phyloP scores from a whole-genome alignment of 1,139 yeast genomes.

The Lizanozyma gosingica region DNA sequence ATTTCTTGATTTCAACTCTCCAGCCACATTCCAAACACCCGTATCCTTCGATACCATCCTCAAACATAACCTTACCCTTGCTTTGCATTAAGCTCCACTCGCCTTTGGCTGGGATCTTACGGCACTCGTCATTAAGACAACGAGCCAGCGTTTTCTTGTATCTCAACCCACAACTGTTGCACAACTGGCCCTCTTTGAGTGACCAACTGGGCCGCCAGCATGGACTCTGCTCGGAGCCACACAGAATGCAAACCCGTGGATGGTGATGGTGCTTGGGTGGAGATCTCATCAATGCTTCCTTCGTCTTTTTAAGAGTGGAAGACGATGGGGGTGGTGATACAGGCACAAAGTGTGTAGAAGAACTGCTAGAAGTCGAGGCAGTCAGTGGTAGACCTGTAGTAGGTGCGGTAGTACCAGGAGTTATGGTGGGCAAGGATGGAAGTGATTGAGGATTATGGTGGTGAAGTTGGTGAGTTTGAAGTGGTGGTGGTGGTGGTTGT shows the following conservation, averaged over 20 bases:
- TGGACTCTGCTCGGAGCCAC: conserved; percentile 88
- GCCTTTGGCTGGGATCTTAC: conserved; percentile 91
- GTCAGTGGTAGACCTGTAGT: conserved; percentile 2
- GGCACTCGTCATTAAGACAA: conserved; percentile 67
- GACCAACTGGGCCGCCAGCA: conserved; percentile 99
- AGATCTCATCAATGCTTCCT: conserved; percentile 21
- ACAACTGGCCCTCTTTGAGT: conserved; percentile 76
- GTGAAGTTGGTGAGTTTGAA: conserved; percentile 3
- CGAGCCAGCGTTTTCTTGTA: conserved; percentile 91
- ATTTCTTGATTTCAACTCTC: conserved; percentile 31
- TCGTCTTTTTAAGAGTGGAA: conserved; percentile 2
- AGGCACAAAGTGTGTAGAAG: conserved; percentile 1
- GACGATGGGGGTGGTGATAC: conserved; percentile 9
- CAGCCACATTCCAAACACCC: conserved; percentile 64
- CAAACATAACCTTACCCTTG: conserved; percentile 41
- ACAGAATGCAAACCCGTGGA: conserved; percentile 70
- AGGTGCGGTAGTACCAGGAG: conserved; percentile 5
- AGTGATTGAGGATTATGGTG: conserved; percentile 2
- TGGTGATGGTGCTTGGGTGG: conserved; percentile 26
- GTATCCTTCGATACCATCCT: conserved; percentile 38
- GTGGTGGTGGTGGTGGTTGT: conserved; percentile 1
- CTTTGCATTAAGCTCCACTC: conserved; percentile 88
- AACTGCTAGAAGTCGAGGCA: neutral
- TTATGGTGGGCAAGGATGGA: conserved; percentile 7
- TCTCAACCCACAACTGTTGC: conserved; percentile 93